These are phyloP conservation scores for Polychytrium aggregatum DNA, from an alignment of 192 early-diverging fungal species.

Conservation along the genomic window DNA sequence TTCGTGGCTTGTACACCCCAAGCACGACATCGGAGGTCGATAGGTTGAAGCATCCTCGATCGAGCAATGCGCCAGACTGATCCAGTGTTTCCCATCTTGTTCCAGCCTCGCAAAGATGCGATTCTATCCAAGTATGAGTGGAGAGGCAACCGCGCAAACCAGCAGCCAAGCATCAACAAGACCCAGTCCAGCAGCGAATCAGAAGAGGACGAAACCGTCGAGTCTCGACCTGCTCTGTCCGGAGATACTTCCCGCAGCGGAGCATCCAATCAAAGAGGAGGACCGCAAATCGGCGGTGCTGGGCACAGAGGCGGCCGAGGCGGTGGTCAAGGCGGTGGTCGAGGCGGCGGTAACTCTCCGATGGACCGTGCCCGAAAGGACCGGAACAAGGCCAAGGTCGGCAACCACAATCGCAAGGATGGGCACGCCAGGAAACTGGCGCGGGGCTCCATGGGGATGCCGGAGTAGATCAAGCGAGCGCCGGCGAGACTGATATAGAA, in stretches of 20 bases:
- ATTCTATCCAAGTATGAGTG: slow-evolving; percentile 49
- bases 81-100: neutral
- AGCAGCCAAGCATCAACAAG: neutral
- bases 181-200: neutral
- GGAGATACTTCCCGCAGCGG: neutral
- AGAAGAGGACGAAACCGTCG: neutral
- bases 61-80: too few species aligned
- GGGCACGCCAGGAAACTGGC: slow-evolving; percentile 61
- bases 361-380: slow-evolving; percentile 34
- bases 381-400: slow-evolving; percentile 53
- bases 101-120: slow-evolving; percentile 53
- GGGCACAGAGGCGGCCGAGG: slow-evolving; percentile 7
- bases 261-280: too few species aligned
- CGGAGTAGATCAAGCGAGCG: too few species aligned
- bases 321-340: slow-evolving; percentile 1
- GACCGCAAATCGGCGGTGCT: slow-evolving; percentile 2
- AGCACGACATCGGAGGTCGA: neutral
- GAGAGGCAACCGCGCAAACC: slow-evolving; percentile 33
- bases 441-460: too few species aligned
- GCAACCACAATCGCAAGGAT: slow-evolving; percentile 65
- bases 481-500: too few species aligned
- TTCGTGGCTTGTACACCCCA: neutral
- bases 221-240: too few species aligned
- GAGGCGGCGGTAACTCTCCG: slow-evolving; percentile 1
- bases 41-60: too few species aligned